Evolutionary conservation across 805 yeast species (phyloP), one percentile per base, ranked within the genome.

Genomic region (Saccharomyces kudriavzevii): DNA sequence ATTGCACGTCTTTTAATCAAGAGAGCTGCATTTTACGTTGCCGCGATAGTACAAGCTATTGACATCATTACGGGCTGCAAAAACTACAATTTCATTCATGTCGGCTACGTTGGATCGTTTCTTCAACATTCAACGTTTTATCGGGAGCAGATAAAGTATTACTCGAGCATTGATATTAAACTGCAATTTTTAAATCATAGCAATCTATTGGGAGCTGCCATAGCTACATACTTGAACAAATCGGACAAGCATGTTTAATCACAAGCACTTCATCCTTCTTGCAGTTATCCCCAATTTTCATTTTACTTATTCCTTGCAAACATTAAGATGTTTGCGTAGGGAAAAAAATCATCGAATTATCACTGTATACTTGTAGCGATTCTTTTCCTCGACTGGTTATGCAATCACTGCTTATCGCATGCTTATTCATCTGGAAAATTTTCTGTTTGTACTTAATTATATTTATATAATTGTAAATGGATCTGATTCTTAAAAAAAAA

Each of bases 91-190:
- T 22, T 30, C 2, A 51, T 58, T 27, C 54, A 56, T 45, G 57
- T 65, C 13, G 68, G 70, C 5, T 66, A 58, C 51, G 65, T 63
- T 10, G 70, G 70, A 1, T 60, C 69, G 1, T 65, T 65, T 45
- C 49, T 65, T 31, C 59, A 59, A n/a, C 49, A 57, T 49, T 59
- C 58, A 17, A 47, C 49, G 14, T 54, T 49, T 45, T 64, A 62
- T 49, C 59, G 55, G 46, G 52, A 59, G 29, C 58, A 55, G 45
- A 58, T 65, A 14, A 28, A 26, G 5, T 13, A 35, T 4, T 45
- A 52, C 28, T 61, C 67, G 5, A 45, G 50, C 5, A 53, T 54
- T 25, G 40, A 29, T 2, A 54, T 65, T 13, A 48, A 52, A 25
- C 55, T 66, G 8, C 47, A 55, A 10, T 63, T 58, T 27, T 48